These are phyloP conservation scores for Lactarius psammicola DNA, from an alignment of 768 basidiomycete species.

Conservation along the genomic window DNA sequence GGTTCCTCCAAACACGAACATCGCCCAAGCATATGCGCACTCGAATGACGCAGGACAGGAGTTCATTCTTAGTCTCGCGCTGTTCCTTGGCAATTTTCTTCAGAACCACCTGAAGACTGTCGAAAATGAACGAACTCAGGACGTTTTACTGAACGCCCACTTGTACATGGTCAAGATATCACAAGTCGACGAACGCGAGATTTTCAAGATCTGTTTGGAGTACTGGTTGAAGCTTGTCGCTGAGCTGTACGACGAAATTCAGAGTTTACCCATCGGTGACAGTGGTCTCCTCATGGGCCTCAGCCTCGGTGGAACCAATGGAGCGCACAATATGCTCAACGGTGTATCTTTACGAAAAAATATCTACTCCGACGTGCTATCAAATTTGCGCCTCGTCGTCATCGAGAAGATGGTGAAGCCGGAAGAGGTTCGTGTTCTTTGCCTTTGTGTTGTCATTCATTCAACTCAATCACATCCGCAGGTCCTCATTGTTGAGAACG, in stretches of 20 bases:
- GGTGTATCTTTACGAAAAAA: constrained; percentile 86
- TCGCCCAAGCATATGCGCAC: constrained; percentile 86
- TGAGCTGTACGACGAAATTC: constrained; percentile 96
- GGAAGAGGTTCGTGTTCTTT: constrained; percentile 69
- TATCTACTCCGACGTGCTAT: constrained; percentile 92
- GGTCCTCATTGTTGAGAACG: constrained; percentile 98
- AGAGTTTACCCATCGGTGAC: constrained; percentile 84
- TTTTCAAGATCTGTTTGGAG: constrained; percentile 98
- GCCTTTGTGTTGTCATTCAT: constrained; percentile 16
- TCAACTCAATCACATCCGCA: constrained; percentile 35
- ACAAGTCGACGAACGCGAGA: constrained; percentile 96
- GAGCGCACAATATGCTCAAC: constrained; percentile 64
- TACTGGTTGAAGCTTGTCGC: constrained; percentile 97
- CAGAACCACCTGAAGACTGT: constrained; percentile 91
- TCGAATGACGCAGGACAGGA: constrained; percentile 93
- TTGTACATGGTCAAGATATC: constrained; percentile 98
- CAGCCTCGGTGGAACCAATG: constrained; percentile 68
- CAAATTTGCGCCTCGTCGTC: constrained; percentile 90
- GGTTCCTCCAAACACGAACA: constrained; percentile 94
- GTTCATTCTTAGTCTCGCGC: constrained; percentile 91
- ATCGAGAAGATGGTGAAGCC: constrained; percentile 99
- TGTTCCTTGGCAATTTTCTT: constrained; percentile 98
- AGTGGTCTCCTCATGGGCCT: constrained; percentile 86
- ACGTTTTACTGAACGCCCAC: constrained; percentile 94
- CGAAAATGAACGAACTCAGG: constrained; percentile 86